These are phyloP conservation scores for Micractinium conductrix DNA, from an alignment of 139 green algal species.

Conservation along the genomic window DNA sequence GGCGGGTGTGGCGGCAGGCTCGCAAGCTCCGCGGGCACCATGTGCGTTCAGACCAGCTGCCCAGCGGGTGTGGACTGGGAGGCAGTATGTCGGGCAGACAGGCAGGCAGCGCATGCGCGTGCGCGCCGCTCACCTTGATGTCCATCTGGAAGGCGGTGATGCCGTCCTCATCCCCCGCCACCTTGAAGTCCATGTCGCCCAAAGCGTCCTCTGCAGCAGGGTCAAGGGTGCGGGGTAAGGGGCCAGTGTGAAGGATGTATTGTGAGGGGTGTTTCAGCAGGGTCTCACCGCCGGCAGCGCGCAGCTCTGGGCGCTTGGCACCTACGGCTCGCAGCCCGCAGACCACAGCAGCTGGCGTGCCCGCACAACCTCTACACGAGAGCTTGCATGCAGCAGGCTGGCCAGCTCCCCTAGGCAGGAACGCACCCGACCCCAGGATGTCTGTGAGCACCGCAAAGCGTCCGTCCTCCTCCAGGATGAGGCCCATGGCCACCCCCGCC, in stretches of 20 bases:
- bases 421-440: constrained; percentile 79
- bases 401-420: no score
- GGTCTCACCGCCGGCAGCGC: not conserved
- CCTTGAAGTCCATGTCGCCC: constrained; percentile 99
- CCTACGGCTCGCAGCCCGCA: no score
- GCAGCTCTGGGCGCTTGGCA: no score
- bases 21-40: no score
- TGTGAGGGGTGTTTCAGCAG: not conserved
- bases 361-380: no score
- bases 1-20: no score
- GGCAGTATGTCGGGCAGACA: no score
- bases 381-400: no score
- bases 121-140: constrained; percentile 89
- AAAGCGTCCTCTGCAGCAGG: constrained; percentile 86
- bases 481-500: constrained; percentile 97
- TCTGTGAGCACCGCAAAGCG: constrained; percentile 84
- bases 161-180: constrained; percentile 67
- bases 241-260: not conserved
- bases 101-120: no score
- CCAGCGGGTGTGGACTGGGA: no score
- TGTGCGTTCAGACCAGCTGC: no score
- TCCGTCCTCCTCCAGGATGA: constrained; percentile 87
- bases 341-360: no score
- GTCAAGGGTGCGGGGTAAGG: not conserved
- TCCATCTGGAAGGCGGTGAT: constrained; percentile 90